phyloP scores from a whole-genome alignment of 345 rosid genomes.

The Linum trigynum region DNA sequence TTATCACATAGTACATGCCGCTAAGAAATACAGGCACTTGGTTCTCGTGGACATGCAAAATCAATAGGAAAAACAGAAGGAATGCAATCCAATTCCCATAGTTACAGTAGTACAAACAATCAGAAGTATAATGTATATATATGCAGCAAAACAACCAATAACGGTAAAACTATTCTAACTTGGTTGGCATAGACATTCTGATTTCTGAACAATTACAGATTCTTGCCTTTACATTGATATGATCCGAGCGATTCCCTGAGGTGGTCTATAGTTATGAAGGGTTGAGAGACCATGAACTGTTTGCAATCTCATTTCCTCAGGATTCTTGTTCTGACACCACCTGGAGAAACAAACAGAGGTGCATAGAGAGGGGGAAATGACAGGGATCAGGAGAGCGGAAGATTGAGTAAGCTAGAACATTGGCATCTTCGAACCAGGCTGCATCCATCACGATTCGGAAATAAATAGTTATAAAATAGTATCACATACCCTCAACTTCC shows the following conservation, averaged over 20 bases:
- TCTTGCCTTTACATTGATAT: conserved; percentile 18
- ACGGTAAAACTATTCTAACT: conserved; percentile 1
- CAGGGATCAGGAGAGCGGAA: background rate
- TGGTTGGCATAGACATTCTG: conserved; percentile 7
- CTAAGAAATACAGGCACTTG: background rate
- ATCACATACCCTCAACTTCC: conserved; percentile 59
- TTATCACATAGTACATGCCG: background rate
- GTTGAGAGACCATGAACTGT: conserved; percentile 7
- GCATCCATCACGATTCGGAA: background rate
- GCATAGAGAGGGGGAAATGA: background rate
- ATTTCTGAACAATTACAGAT: conserved; percentile 1
- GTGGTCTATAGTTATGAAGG: conserved; percentile 13
- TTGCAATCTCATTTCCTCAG: conserved; percentile 33
- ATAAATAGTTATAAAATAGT: background rate
- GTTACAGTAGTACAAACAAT: background rate
- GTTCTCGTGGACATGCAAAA: conserved; percentile 3
- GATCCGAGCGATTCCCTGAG: conserved; percentile 3
- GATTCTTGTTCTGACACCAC: conserved; percentile 68
- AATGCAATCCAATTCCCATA: background rate
- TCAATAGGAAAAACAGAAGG: background rate
- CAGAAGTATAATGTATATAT: too few relatives aligned
- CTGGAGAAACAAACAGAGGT: conserved; percentile 25
- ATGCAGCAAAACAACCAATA: background rate
- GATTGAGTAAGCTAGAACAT: conserved; percentile 3
- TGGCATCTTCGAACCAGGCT: background rate